Evolutionary conservation across 345 rosid genomes (phyloP).

Genomic region (Corchorus olitorius): DNA sequence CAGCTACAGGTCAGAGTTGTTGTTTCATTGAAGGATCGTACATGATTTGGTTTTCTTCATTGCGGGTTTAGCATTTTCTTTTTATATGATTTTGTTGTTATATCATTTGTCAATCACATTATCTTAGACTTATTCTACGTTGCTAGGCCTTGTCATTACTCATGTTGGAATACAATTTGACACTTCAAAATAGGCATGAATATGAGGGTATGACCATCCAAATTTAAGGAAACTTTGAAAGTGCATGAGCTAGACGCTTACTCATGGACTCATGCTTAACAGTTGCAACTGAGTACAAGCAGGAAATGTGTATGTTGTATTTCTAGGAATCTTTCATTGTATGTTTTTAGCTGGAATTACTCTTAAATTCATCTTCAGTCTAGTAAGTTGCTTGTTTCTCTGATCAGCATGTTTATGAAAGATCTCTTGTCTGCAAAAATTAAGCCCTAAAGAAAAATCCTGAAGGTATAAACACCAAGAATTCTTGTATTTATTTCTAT

Average conservation of each 20-base stretch:
- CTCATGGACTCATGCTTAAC: not conserved
- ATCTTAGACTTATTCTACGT: not conserved
- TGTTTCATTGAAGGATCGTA: constrained; percentile 1
- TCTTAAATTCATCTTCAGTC: not conserved
- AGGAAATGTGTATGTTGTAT: not conserved
- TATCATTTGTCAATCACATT: not conserved
- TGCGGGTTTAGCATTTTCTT: not conserved
- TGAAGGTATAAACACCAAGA: not conserved
- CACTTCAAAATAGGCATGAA: not conserved
- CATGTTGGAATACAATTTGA: not conserved
- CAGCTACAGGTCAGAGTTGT: constrained; percentile 69
- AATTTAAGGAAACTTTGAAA: not conserved
- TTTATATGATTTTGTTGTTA: not conserved
- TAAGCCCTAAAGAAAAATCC: not conserved
- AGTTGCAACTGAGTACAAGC: not conserved
- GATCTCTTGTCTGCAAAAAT: not conserved
- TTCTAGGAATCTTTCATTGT: not conserved
- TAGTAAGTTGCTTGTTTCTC: not conserved
- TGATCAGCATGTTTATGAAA: constrained; percentile 3
- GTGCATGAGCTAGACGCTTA: not conserved
- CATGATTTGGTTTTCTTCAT: not conserved
- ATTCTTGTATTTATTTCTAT: not conserved
- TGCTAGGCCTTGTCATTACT: not conserved
- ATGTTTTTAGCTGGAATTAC: not conserved
- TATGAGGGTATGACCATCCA: not conserved